Percentiles rank a stretch among this genome's conserved stretches.
Evolutionary conservation across 164 flowering plant genomes (phyloP).

Genomic region (Chloranthus sessilifolius): DNA sequence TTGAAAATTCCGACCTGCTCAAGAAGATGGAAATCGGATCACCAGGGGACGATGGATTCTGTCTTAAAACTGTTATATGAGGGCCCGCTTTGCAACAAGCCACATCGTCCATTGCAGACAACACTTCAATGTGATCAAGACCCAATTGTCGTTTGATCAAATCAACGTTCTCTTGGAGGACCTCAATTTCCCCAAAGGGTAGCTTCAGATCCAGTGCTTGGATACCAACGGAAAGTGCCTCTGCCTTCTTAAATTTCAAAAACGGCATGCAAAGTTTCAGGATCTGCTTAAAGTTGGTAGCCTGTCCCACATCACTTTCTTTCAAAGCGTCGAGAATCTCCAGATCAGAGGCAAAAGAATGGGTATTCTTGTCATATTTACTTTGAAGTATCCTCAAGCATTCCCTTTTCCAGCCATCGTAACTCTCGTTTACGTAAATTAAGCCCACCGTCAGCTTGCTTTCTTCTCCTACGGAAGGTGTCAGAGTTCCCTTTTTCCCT

Average conservation of each 20-base stretch:
- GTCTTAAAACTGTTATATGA: slow-evolving; percentile 33
- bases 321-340: slow-evolving; percentile 54
- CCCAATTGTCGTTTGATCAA: slow-evolving; percentile 70
- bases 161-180: slow-evolving; percentile 65
- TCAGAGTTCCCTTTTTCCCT: slow-evolving; percentile 44
- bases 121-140: slow-evolving; percentile 59
- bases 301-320: slow-evolving; percentile 46
- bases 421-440: slow-evolving; percentile 71
- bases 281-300: slow-evolving; percentile 50
- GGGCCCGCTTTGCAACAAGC: slow-evolving; percentile 48
- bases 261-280: slow-evolving; percentile 86
- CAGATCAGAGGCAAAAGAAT: slow-evolving; percentile 54
- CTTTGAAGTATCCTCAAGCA: slow-evolving; percentile 63
- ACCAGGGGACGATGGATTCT: slow-evolving; percentile 86
- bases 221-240: slow-evolving; percentile 49
- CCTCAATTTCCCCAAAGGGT: slow-evolving; percentile 70
- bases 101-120: slow-evolving; percentile 42
- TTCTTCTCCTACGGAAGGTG: slow-evolving; percentile 28
- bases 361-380: slow-evolving; percentile 34
- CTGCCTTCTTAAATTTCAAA: slow-evolving; percentile 77
- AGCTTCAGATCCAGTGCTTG: slow-evolving; percentile 69
- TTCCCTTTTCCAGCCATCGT: slow-evolving; percentile 82
- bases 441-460: slow-evolving; percentile 41
- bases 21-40: slow-evolving; percentile 75
- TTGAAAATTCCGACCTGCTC: slow-evolving; percentile 20